Evolutionary conservation across 108 stramenopile species (phyloP), one percentile per base, ranked within the genome.

Genomic region (Phaeodactylum tricornutum): DNA sequence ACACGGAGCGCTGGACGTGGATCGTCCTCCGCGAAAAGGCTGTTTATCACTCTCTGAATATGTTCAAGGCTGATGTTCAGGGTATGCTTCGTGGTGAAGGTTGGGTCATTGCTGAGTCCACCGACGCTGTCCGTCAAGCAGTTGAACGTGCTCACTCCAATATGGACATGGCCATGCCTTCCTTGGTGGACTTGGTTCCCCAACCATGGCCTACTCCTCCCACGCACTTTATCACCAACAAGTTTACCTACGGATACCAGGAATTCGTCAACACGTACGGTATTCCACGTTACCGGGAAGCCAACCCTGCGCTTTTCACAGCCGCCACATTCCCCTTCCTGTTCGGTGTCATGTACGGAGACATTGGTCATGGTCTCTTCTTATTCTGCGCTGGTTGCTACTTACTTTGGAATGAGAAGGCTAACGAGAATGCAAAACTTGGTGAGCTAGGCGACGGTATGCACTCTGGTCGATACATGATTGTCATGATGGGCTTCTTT

Each of bases 251-350:
- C 34, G 90, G 79, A 22, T 95, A 85, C 69, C 96, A 97, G 68
- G 95, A 93, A 56, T 96, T 99, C 57, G 98, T 99, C 49, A 91
- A 99, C 72, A 99, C 98, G 16, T 98, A 97, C 49, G 96, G 97
- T 69, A 90, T 95, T 42, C 96, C 97, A 15, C 75, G 96, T 47
- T 98, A 98, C 74, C 80, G 87, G 33, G 97, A 98, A 74, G 93
- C 90, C 52, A 98, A 98, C 66, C 97, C 97, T 19, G 97, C 97
- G 9, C 72, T 98, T 29, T 97, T 96, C 65, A 96, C 97, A 14
- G 93, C 95, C 22, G 94, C 93, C 2, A 96, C 96, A 14, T 98
- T 98, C 75, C 97, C 97, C 41, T 98, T 98, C 76, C 66, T 97
- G 48, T 98, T 96, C 50, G 96, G 94, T 41, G 94, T 97, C 57